Base-by-base conservation (phyloP, 768 basidiomycete genomes). In the Astraeus odoratus region DNA sequence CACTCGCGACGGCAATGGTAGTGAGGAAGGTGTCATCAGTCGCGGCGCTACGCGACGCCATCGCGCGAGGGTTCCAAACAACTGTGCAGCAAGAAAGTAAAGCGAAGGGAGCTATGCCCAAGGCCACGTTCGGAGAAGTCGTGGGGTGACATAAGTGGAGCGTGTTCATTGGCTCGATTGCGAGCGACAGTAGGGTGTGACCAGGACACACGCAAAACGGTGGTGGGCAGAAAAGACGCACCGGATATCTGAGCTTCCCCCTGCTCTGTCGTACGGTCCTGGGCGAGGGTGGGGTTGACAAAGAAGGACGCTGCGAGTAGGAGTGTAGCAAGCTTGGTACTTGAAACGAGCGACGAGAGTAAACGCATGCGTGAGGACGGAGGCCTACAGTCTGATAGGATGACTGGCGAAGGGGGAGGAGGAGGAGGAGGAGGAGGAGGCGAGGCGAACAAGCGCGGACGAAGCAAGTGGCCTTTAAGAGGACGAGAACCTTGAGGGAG, bases 191-290 rank as follows among this genome's bases (percentile, higher is more conserved):
- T 25, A 13, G 22, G 2, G 27, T 4, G 9, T 1, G 30, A 19
- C 26, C 9, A 30, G 29, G 7, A 42, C 29, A 27, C 13, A 7
- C 1, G n/a, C 9, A 13, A 20, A 27, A 3, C 16, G 31, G 38
- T 13, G 16, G 31, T 4, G 22, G 36, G 19, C n/a, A n/a, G n/a
- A 2, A 18, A 4, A 18, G 13, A 57, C 63, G 36, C 31, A 70
- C 72, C 62, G 39, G 56, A 51, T n/a, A 71, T 68, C 15, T 65
- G 51, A 0, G 66, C 64, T 49, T 69, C 72, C 16, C 57, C 61
- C 10, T 58, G 57, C 41, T 69, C 67, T 1, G 63, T 56, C 1
- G 66, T 57, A 31, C 64, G 66, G 41, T 65, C 60, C 38, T 60
- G 56, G 4, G 62, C 57, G 6, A 22, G 9, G 18, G 24, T 45